Base-by-base conservation (phyloP, 805 yeast species). In the Candida maltosa region DNA sequence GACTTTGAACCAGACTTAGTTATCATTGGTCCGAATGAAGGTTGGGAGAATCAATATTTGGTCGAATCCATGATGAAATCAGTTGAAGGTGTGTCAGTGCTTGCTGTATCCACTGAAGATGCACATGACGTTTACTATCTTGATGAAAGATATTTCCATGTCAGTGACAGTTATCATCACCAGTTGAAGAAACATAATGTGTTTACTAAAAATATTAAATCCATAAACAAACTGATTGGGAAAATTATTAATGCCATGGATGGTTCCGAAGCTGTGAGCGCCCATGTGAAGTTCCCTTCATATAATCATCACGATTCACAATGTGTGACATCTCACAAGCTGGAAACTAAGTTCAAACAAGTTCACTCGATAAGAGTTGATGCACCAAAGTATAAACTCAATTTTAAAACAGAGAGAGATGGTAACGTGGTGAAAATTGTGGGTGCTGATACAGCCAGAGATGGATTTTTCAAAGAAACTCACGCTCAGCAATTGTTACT, bases 11-110 rank as follows among this genome's bases (percentile, higher is more conserved):
- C 62, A 0, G 68, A 31, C 22, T 48, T 62, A 44, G 54, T 63
- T 9, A 28, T 64, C 12, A 27, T 60, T 6, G 69, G 69, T 3
- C 68, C 70, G 11, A 53, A 54, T 37, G 60, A 56, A 39, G 63
- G 43, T 5, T 29, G 25, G 9, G 24, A 26, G 4, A 16, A 31
- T 14, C 22, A 34, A 31, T 10, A 25, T 8, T 6, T 27, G 14
- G 18, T 34, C 9, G 10, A 14, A 4, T 19, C 11, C 4, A 23
- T 31, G 6, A 28, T 23, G 12, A 7, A 24, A 5, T 16, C 17
- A 4, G 4, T 24, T 3, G 14, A 3, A 3, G 3, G 49, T 9
- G 29, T 45, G 9, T 47, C 62, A 2, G 43, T 45, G 16, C 31
- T 62, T 6, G 41, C 53, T 3, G 47, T 60, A 2, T 45, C 57